Evolutionary conservation across 2,329 filamentous ascomycete genomes (phyloP).

Genomic region (Xylariales sp.): DNA sequence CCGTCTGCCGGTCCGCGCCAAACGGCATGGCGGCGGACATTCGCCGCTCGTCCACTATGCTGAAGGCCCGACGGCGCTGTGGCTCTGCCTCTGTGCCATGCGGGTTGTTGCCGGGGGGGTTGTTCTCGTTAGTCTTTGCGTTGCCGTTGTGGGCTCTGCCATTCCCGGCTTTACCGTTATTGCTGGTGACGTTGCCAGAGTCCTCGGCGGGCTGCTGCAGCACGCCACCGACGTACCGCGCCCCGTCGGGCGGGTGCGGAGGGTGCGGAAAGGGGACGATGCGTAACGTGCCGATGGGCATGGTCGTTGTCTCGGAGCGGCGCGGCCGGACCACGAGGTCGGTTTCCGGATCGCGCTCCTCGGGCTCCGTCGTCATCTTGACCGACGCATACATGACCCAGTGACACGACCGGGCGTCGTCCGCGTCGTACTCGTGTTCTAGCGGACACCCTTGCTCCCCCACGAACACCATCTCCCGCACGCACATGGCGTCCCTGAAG

Average conservation of each 20-base stretch:
- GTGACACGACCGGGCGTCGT: constrained; percentile 84
- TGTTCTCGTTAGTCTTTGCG: constrained; percentile 1
- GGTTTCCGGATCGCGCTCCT: constrained; percentile 57
- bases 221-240: constrained; percentile 59
- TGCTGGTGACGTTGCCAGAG: background rate
- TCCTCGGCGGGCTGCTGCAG: constrained; percentile 46
- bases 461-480: constrained; percentile 71
- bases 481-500: constrained; percentile 73
- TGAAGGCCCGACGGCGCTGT: constrained; percentile 18
- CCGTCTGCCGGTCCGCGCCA: constrained; percentile 59
- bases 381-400: constrained; percentile 86
- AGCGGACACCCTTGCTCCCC: constrained; percentile 67
- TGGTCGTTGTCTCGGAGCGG: constrained; percentile 57
- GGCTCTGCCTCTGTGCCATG: background rate
- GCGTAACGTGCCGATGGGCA: constrained; percentile 79
- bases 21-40: constrained; percentile 41
- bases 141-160: background rate
- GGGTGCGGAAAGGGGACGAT: constrained; percentile 84
- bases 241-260: constrained; percentile 68
- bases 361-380: constrained; percentile 55
- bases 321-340: constrained; percentile 56
- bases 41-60: constrained; percentile 41
- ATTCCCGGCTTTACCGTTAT: background rate
- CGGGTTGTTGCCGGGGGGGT: background rate
- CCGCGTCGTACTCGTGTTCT: constrained; percentile 81